Percentiles rank a stretch among this genome's conserved stretches.
phyloP scores from a whole-genome alignment of 2,329 filamentous ascomycete genomes.

The Alternaria rosae region DNA sequence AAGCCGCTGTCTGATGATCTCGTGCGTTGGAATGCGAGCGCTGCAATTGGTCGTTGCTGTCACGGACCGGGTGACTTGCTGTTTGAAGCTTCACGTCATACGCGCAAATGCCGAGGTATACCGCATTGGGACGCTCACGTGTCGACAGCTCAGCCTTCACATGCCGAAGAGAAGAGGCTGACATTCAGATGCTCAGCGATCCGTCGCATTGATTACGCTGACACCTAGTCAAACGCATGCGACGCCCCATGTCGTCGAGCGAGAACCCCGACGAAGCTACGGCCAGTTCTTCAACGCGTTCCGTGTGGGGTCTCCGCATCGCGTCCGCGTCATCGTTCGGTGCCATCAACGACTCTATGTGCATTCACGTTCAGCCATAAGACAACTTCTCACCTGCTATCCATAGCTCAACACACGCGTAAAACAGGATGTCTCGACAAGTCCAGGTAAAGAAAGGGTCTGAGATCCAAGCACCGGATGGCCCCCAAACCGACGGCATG shows the following conservation, averaged over 20 bases:
- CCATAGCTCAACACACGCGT: background rate
- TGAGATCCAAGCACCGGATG: slow-evolving; percentile 45
- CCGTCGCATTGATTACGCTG: background rate
- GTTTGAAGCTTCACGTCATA: slow-evolving; percentile 41
- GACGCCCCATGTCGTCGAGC: background rate
- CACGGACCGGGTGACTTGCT: slow-evolving; percentile 32
- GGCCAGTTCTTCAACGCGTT: background rate
- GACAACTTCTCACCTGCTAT: background rate
- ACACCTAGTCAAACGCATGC: background rate
- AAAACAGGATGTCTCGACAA: slow-evolving; percentile 30
- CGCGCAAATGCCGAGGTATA: slow-evolving; percentile 38
- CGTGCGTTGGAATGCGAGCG: slow-evolving; percentile 33
- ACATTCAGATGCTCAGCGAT: slow-evolving; percentile 17
- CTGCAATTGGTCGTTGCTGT: slow-evolving; percentile 36
- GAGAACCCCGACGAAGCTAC: background rate
- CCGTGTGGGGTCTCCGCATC: slow-evolving; percentile 16
- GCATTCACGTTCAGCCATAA: background rate
- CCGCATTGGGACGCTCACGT: slow-evolving; percentile 19
- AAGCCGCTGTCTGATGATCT: slow-evolving; percentile 35
- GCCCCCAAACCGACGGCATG: slow-evolving; percentile 60
- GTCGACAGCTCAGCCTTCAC: slow-evolving; percentile 14
- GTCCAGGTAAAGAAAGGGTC: slow-evolving; percentile 40
- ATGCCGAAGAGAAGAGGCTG: slow-evolving; percentile 21
- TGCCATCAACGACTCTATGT: background rate
- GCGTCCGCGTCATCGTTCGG: slow-evolving; percentile 6